A percentile compares a stretch with the other conserved stretches of the same genome.
Evolutionary conservation across 371 early-diverging fungal genomes (phyloP).

Genomic region (Blastocladiella emersonii): DNA sequence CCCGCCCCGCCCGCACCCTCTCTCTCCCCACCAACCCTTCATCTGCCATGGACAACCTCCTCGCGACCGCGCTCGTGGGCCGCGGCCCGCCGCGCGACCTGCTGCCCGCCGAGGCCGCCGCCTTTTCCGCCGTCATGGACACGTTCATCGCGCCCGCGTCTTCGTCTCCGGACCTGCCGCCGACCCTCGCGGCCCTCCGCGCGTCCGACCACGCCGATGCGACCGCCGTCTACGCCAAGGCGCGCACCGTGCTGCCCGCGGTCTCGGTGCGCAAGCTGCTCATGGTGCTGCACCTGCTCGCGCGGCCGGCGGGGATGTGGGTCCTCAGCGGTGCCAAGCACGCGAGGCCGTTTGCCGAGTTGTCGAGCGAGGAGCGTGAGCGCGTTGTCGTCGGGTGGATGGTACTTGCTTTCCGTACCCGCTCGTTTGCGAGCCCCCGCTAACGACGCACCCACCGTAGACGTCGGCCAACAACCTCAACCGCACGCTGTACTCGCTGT

Average conservation of each 20-base stretch:
- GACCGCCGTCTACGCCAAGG: not conserved
- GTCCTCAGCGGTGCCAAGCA: not conserved
- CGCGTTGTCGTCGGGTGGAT: not conserved
- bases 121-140: constrained; percentile 27
- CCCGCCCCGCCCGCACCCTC: too few relatives aligned
- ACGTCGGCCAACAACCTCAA: constrained; percentile 4
- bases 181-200: constrained; percentile 2
- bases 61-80: not conserved
- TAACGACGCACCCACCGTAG: too few relatives aligned
- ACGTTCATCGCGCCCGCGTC: constrained; percentile 25
- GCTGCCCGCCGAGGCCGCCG: constrained; percentile 23
- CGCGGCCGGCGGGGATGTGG: not conserved
- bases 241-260: not conserved
- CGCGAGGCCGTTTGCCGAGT: not conserved
- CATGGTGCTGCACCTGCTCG: not conserved
- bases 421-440: too few relatives aligned
- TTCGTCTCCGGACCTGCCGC: constrained; percentile 20
- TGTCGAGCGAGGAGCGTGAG: not conserved
- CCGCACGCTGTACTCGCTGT: constrained; percentile 12
- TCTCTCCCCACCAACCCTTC: too few relatives aligned
- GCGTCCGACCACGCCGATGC: not conserved
- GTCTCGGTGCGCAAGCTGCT: not conserved
- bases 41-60: not conserved
- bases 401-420: not conserved
- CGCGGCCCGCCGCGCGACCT: constrained; percentile 9